Percentiles rank a stretch among this genome's conserved stretches.
Conservation (phyloP, 2,329 filamentous ascomycete species). For the Metarhizium guizhouense region DNA sequence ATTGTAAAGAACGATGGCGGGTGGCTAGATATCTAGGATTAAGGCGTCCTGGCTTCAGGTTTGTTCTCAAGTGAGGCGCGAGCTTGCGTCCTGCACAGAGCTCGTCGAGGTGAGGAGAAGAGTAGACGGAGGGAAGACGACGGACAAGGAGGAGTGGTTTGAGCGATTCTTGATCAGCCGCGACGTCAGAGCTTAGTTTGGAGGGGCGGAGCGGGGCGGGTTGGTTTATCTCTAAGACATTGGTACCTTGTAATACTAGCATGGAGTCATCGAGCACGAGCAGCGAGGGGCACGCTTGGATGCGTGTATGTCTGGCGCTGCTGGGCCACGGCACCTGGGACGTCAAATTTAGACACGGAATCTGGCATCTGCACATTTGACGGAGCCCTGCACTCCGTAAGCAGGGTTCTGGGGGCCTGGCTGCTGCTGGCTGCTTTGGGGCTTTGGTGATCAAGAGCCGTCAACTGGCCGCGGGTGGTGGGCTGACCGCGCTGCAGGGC, state of each 20-base stretch:
- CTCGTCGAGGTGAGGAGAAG: background rate
- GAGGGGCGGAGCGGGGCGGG: background rate
- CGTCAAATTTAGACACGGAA: too few species aligned
- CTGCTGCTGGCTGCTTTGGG: too few species aligned
- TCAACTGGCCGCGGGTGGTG: background rate
- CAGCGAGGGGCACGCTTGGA: too few species aligned
- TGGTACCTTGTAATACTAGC: too few species aligned
- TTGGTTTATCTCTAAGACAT: too few species aligned
- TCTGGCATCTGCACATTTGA: too few species aligned
- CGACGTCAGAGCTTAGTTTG: background rate
- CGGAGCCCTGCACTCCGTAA: too few species aligned
- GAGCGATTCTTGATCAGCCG: background rate
- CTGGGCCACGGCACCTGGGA: too few species aligned
- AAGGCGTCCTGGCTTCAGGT: background rate
- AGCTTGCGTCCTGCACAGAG: background rate
- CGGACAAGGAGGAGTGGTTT: background rate
- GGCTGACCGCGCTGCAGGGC: background rate
- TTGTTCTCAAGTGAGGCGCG: background rate
- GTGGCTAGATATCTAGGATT: background rate
- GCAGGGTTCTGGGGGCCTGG: too few species aligned
- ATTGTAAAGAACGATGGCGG: conserved; percentile 2
- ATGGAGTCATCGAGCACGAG: too few species aligned
- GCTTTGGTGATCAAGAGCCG: too few species aligned
- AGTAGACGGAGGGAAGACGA: background rate
- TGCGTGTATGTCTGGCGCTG: too few species aligned